Percentiles rank a stretch among this genome's conserved stretches.
These are phyloP conservation scores for Phaseolus coccineus DNA, from an alignment of 331 rosid genomes.

Conservation along the genomic window DNA sequence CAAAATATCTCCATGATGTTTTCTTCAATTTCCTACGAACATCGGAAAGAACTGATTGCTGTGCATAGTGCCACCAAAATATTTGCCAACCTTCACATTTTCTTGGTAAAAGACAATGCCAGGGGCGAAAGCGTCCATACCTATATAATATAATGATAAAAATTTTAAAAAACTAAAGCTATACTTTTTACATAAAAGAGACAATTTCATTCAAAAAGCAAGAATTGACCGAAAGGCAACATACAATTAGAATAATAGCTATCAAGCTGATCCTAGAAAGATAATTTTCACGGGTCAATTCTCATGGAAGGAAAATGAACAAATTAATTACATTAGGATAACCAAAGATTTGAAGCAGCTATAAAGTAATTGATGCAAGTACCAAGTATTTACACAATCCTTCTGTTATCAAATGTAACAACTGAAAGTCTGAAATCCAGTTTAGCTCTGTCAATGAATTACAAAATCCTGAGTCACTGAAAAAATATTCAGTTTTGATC, in stretches of 20 bases:
- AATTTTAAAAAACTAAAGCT: conserved; percentile 36
- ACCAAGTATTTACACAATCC: conserved; percentile 17
- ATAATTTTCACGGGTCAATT: background rate
- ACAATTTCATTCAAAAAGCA: conserved; percentile 8
- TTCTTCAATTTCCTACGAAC: conserved; percentile 79
- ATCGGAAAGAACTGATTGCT: conserved; percentile 85
- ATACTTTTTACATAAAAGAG: background rate
- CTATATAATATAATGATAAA: conserved; percentile 49
- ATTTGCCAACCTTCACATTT: conserved; percentile 76
- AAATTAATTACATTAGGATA: conserved; percentile 16
- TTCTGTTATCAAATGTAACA: background rate
- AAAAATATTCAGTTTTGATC: background rate
- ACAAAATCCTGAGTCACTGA: background rate
- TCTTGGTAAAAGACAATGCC: conserved; percentile 69
- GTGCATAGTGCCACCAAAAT: conserved; percentile 96
- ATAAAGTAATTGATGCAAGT: background rate
- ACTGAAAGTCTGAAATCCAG: background rate
- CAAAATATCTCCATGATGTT: conserved; percentile 90
- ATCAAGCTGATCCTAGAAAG: conserved; percentile 1
- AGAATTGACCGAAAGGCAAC: conserved; percentile 23
- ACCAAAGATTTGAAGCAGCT: conserved; percentile 22
- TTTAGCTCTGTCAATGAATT: conserved; percentile 18
- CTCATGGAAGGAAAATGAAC: conserved; percentile 7
- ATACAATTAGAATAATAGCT: conserved; percentile 18
- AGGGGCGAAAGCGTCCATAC: conserved; percentile 95